Percentiles rank a stretch among this genome's conserved stretches.
Conservation (phyloP, 345 rosid species). For the Populus nigra region DNA sequence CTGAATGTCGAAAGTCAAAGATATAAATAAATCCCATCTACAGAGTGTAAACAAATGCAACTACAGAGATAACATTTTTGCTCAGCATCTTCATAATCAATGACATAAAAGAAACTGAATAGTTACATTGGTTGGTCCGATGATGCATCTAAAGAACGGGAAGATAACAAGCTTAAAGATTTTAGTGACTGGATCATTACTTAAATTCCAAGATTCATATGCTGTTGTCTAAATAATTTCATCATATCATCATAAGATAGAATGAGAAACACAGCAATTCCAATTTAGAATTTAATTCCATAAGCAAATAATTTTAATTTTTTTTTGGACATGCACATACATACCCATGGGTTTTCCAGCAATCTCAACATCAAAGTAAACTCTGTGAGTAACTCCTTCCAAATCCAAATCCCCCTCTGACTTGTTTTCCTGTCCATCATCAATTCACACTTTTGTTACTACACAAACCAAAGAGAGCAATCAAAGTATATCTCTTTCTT, state of each 20-base stretch:
- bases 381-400: constrained; percentile 28
- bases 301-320: neutral
- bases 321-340: neutral
- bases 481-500: neutral
- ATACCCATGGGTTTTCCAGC: constrained; percentile 22
- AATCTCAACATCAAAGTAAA: constrained; percentile 28
- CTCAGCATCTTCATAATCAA: neutral
- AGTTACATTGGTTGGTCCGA: neutral
- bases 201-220: neutral
- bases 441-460: neutral
- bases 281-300: neutral
- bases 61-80: no score
- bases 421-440: neutral
- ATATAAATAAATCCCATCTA: neutral
- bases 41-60: neutral
- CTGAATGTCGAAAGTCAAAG: constrained; percentile 12
- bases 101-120: neutral
- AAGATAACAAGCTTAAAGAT: neutral
- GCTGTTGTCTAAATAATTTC: neutral
- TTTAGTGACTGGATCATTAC: no score
- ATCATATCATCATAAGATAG: neutral
- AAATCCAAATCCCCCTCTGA: constrained; percentile 15
- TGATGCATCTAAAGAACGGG: neutral
- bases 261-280: neutral
- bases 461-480: neutral